Evolutionary conservation across 768 basidiomycete genomes (phyloP), one percentile per base, ranked within the genome.

Genomic region (Hygrophoropsis aurantiaca): DNA sequence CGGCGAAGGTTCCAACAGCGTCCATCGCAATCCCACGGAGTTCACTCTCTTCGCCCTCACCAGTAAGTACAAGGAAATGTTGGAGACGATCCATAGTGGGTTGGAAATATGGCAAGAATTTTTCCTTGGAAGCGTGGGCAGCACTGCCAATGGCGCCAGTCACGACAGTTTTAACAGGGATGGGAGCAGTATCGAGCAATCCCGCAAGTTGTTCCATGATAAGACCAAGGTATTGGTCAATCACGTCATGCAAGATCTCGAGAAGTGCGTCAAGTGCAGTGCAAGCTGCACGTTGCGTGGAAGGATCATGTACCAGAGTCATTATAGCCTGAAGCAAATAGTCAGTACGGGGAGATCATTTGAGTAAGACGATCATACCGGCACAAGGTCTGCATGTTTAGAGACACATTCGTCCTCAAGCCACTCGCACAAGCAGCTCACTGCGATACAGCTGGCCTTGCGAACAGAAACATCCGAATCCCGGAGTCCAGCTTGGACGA

Each of bases 101-200:
- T 61, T 87, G 79, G 76, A 99, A 98, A 76, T 97, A 99, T 1
- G 93, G 93, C 34, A 86, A 69, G 75, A 99, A 98, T 56, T 85
- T 81, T 37, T 79, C 82, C 66, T 90, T 91, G 30, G 95, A 90
- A 11, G 97, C 95, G 66, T 98, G 94, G 2, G 97, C 95, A 27
- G 97, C 95, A 55, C 92, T 94, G 27, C 97, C 97, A 56, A 99
- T 97, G 16, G 97, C 97, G 7, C 95, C 95, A 51, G 92, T 94
- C 55, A 97, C 91, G 55, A 97, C 94, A 36, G 90, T 78, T 72
- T 97, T 95, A 67, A 97, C 85, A 24, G 83, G 62, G 51, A 89
- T 71, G n/a, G 93, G 86, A 0, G 92, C 93, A 15, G 79, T 85
- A 58, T 92, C 88, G 46, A 99, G 82, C 19, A 99, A 79, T 49